phyloP scores from a whole-genome alignment of 192 early-diverging fungal genomes.

The Coemansia sp. region DNA sequence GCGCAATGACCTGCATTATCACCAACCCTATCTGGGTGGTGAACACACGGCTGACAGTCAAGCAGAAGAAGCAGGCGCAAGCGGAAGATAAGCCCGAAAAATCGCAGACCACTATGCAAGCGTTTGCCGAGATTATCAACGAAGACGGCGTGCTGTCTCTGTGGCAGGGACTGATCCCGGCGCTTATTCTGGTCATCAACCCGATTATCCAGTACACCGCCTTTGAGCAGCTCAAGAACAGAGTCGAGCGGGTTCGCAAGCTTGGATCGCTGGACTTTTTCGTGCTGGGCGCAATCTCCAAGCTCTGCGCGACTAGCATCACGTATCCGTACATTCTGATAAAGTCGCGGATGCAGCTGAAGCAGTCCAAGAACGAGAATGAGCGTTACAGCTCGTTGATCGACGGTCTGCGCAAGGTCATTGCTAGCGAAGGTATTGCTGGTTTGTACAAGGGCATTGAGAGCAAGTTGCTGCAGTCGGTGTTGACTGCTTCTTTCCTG shows the following conservation, averaged over 20 bases:
- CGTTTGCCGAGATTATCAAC: constrained; percentile 75
- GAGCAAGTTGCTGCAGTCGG: constrained; percentile 93
- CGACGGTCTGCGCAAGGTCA: constrained; percentile 92
- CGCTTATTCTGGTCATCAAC: constrained; percentile 97
- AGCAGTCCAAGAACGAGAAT: constrained; percentile 75
- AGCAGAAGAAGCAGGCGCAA: constrained; percentile 57
- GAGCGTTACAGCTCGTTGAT: constrained; percentile 76
- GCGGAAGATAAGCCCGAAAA: constrained; percentile 56
- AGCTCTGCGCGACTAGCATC: constrained; percentile 89
- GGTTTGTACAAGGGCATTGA: constrained; percentile 91
- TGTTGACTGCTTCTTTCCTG: constrained; percentile 92
- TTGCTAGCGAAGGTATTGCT: constrained; percentile 81
- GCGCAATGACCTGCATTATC: constrained; percentile 74
- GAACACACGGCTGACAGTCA: constrained; percentile 89
- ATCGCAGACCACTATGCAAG: constrained; percentile 52
- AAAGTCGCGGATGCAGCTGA: constrained; percentile 97
- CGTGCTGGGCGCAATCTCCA: constrained; percentile 91
- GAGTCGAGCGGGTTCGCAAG: constrained; percentile 59
- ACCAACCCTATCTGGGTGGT: constrained; percentile 99
- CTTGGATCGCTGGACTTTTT: constrained; percentile 91
- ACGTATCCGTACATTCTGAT: constrained; percentile 99
- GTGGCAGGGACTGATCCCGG: constrained; percentile 91
- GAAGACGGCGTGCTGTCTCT: constrained; percentile 86
- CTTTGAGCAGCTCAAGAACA: constrained; percentile 90
- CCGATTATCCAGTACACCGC: constrained; percentile 99